Base-by-base conservation (phyloP, 129 eudicot genomes). In the Flaveria sonorensis region DNA sequence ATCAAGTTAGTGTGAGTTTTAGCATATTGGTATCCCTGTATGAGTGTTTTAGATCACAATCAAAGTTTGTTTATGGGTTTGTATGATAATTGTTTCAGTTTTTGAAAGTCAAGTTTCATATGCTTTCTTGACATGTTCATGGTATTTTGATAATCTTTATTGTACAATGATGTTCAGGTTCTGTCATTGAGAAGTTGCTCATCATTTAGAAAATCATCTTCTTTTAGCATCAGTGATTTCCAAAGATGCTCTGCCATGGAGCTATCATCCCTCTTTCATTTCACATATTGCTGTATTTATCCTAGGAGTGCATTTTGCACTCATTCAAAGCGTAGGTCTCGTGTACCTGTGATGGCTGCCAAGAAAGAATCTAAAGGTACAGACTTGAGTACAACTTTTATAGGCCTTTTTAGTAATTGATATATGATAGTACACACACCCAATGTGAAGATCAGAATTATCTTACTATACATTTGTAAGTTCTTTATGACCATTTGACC, bases 271-370 rank as follows among this genome's bases (percentile, higher is more conserved):
- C 79, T 86, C 60, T 75, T 89, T 53, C 76, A 50, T 53, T 80
- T 78, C 53, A 57, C 89, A 32, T 70, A 42, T 82, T 87, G 72
- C 84, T 85, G 79, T 73, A 84, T 92, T 53, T 65, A 32, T 76
- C 84, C 97, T 12, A 81, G 85, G 70, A 81, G 40, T 55, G 87
- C 85, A 21, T 83, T 75, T 66, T 74, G 73, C 70, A 79, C 87
- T 75, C 85, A 84, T 15, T 89, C 92, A 71, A 95, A 89, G 83
- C 80, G 94, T 81, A 83, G 94, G 85, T 89, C 89, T 51, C 92
- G 96, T 67, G 99, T 94, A 70, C 96, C 99, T 47, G 90, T 91
- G 18, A 89, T 95, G 97, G 96, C 97, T 15, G 98, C 90, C 57
- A 91, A 95, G 85, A 90, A 90, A 81, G 92, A 83, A 65, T 75